Evolutionary conservation across 352 stramenopile species (phyloP).

Genomic region (Phytophthora constricta): DNA sequence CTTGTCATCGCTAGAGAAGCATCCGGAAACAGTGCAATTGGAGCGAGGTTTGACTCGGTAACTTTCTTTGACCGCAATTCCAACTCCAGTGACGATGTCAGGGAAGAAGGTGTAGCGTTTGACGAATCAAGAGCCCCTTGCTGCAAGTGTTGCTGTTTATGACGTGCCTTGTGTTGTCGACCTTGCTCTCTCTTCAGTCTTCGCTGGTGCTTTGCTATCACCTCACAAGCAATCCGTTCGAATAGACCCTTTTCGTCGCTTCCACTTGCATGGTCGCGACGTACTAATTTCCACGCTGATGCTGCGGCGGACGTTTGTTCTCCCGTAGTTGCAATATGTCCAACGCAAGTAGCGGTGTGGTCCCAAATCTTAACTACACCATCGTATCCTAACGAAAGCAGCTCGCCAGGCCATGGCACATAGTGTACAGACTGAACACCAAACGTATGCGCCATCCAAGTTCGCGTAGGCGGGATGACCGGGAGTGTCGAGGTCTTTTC

Average conservation of each 20-base stretch:
- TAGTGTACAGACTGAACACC: slow-evolving; percentile 43
- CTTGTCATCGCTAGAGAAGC: slow-evolving; percentile 30
- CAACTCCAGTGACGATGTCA: slow-evolving; percentile 14
- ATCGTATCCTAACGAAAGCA: slow-evolving; percentile 61
- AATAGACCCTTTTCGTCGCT: slow-evolving; percentile 42
- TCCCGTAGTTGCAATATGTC: slow-evolving; percentile 51
- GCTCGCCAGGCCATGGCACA: slow-evolving; percentile 45
- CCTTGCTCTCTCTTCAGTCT: slow-evolving; percentile 33
- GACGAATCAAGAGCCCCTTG: background rate
- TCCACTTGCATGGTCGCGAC: slow-evolving; percentile 34
- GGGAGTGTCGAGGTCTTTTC: slow-evolving; percentile 14
- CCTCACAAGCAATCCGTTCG: slow-evolving; percentile 45
- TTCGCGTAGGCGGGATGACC: slow-evolving; percentile 34
- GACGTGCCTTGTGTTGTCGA: slow-evolving; percentile 21
- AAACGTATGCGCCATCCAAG: slow-evolving; percentile 52
- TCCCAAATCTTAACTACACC: slow-evolving; percentile 63
- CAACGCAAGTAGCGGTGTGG: slow-evolving; percentile 40
- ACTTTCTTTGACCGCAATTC: slow-evolving; percentile 15
- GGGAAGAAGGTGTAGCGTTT: background rate
- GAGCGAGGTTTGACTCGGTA: background rate
- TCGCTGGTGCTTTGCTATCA: slow-evolving; percentile 48
- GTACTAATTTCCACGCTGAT: slow-evolving; percentile 62
- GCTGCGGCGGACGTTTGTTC: slow-evolving; percentile 20
- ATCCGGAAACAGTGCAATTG: slow-evolving; percentile 17
- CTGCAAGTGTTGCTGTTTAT: slow-evolving; percentile 10